Base-by-base conservation (phyloP, 2,329 filamentous ascomycete species). In the Cercospora sojina region DNA sequence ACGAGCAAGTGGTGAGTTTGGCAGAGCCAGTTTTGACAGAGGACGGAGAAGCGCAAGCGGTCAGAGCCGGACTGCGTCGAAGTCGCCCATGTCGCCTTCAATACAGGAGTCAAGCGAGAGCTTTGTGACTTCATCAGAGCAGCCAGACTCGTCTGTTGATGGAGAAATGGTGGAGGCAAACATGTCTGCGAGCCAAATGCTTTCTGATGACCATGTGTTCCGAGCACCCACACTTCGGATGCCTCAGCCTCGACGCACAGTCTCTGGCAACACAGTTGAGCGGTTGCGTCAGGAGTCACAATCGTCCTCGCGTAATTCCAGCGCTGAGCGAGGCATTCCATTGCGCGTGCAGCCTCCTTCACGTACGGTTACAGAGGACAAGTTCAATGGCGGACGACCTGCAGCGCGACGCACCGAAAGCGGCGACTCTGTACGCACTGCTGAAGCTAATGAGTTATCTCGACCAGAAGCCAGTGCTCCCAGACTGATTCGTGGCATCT, bases 171-270 rank as follows among this genome's bases (percentile, higher is more conserved):
- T 66, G 57, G 67, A 69, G 16, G 65, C 65, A 7, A 69, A 76
- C 63, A 76, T 90, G 57, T 96, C 93, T 3, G 94, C 91, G 2
- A 98, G 94, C 76, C 93, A 97, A 78, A 97, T 98, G 41, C 81
- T 99, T 8, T 86, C 87, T 62, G 88, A 91, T 35, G 97, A 93
- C 72, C 92, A 95, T 72, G 90, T 97, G 8, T 98, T 99, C 74
- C 88, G 91, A 71, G 89, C 88, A 27, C 92, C 92, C 16, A 91
- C 90, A 0, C 86, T 93, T 18, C 64, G 71, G 18, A 72, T 70
- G 67, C 71, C 73, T 13, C 71, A 72, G 43, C 65, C 69, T 18
- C 68, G 65, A 27, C 65, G 68, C 6, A 70, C 64, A 10, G 63
- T 66, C 5, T 71, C 72, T 41, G 70, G 67, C 9, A 55, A 65